Evolutionary conservation across 306 rosid genomes (phyloP).

Genomic region (apple (Malus domestica)): DNA sequence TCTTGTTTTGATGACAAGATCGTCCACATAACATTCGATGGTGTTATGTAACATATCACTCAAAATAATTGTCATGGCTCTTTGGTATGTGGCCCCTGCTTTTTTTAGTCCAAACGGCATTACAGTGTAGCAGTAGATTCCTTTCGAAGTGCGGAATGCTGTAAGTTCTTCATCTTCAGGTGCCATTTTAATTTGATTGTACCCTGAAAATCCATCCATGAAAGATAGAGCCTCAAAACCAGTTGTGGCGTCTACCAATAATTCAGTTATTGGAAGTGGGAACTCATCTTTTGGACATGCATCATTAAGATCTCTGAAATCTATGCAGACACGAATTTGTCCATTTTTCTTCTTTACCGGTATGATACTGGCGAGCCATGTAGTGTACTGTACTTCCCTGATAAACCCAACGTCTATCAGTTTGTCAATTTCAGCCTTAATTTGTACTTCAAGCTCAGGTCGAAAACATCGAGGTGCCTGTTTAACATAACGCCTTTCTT

Average conservation of each 20-base stretch:
- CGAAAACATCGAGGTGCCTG: too few relatives aligned
- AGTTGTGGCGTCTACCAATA: not conserved
- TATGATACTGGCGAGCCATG: too few relatives aligned
- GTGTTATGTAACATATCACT: not conserved
- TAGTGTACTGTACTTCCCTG: too few relatives aligned
- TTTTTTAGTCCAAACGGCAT: not conserved
- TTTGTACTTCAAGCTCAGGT: too few relatives aligned
- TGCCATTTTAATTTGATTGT: not conserved
- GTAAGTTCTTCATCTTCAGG: not conserved
- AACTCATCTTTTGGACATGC: too few relatives aligned
- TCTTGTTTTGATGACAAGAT: not conserved
- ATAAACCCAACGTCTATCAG: too few relatives aligned
- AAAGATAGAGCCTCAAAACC: not conserved
- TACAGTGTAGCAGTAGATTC: not conserved
- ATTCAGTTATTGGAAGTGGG: too few relatives aligned
- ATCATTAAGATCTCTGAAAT: too few relatives aligned
- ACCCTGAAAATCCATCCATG: not conserved
- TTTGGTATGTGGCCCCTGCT: not conserved
- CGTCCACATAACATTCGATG: not conserved
- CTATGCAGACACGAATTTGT: too few relatives aligned
- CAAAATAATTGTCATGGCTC: not conserved
- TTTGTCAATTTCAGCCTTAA: too few relatives aligned
- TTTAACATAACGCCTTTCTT: too few relatives aligned
- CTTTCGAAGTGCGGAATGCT: accelerated
- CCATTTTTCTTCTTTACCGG: too few relatives aligned